Conservation (phyloP, 2,329 filamentous ascomycete species). For the Aspergillus luchuensis region DNA sequence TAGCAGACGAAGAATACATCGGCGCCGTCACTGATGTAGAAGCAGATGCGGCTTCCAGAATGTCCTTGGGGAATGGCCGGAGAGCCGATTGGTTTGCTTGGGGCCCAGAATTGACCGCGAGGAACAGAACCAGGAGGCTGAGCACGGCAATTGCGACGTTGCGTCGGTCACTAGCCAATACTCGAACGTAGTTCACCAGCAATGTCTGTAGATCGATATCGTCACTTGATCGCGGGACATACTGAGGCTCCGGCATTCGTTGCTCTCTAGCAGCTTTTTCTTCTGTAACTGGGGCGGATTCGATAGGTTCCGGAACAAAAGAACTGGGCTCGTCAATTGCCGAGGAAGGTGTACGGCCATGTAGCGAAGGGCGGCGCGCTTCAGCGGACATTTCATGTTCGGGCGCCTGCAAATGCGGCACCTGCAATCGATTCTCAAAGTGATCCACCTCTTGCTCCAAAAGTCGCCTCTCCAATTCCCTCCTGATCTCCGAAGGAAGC, state of each 20-base stretch:
- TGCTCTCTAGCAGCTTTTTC: constrained; percentile 9
- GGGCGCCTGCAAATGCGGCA: constrained; percentile 16
- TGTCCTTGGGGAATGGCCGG: constrained; percentile 20
- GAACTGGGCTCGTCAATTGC: background rate
- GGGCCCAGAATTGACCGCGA: constrained; percentile 31
- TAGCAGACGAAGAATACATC: constrained; percentile 7
- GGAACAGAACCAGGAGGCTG: constrained; percentile 45
- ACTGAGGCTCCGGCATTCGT: background rate
- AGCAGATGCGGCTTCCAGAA: constrained; percentile 8
- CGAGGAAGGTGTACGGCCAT: constrained; percentile 2
- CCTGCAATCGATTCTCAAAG: constrained; percentile 19
- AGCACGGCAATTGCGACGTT: constrained; percentile 56
- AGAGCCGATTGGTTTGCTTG: constrained; percentile 11
- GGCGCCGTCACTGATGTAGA: constrained; percentile 6
- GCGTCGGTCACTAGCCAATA: constrained; percentile 55
- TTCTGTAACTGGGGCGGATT: constrained; percentile 4
- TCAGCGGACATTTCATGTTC: constrained; percentile 21
- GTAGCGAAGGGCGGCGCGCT: background rate
- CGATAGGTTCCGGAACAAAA: background rate
- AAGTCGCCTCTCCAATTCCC: constrained; percentile 50
- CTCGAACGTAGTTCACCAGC: constrained; percentile 55
- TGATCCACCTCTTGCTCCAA: constrained; percentile 43
- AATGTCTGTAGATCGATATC: constrained; percentile 57
- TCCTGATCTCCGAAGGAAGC: constrained; percentile 56
- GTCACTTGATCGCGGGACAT: constrained; percentile 14